Conservation (phyloP, 2,329 filamentous ascomycete species). For the Teratosphaeria viscida region DNA sequence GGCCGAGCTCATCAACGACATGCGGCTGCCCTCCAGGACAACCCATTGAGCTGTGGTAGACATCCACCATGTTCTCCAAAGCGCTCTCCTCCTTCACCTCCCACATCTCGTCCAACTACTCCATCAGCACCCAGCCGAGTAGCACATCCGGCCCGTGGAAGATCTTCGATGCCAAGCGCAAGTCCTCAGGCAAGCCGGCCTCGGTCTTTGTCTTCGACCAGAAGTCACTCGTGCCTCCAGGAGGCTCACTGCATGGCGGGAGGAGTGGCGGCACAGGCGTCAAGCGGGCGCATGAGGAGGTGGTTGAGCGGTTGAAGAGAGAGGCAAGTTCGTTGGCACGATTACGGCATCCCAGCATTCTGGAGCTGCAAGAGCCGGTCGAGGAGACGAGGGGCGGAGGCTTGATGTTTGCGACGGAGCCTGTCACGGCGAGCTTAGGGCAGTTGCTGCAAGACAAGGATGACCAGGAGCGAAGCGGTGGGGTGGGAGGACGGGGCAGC, state of each 20-base stretch:
- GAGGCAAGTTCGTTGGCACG: slow-evolving; percentile 83
- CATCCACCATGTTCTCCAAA: slow-evolving; percentile 70
- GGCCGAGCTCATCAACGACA: background rate
- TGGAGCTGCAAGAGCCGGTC: slow-evolving; percentile 88
- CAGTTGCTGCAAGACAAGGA: slow-evolving; percentile 80
- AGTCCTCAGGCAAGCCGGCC: slow-evolving; percentile 77
- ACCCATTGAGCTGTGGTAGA: background rate
- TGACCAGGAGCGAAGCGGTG: slow-evolving; percentile 56
- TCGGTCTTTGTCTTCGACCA: slow-evolving; percentile 93
- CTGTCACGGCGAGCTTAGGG: slow-evolving; percentile 78
- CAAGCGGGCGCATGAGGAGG: slow-evolving; percentile 77
- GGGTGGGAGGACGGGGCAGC: slow-evolving; percentile 55
- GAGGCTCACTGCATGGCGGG: slow-evolving; percentile 35
- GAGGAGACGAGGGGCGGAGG: slow-evolving; percentile 88
- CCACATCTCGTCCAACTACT: slow-evolving; percentile 89
- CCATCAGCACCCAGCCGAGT: slow-evolving; percentile 63
- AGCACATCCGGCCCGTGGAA: slow-evolving; percentile 88
- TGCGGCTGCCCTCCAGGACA: background rate
- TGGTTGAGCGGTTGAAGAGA: slow-evolving; percentile 80
- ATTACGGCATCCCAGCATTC: slow-evolving; percentile 78
- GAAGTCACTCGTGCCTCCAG: slow-evolving; percentile 61
- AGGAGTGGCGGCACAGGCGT: slow-evolving; percentile 56
- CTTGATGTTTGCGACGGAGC: slow-evolving; percentile 90
- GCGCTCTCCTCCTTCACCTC: slow-evolving; percentile 89
- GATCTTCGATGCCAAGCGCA: slow-evolving; percentile 95